Evolutionary conservation across 495 filamentous ascomycete genomes (phyloP), one percentile per base, ranked within the genome.

Genomic region (Aspergillus panamensis): DNA sequence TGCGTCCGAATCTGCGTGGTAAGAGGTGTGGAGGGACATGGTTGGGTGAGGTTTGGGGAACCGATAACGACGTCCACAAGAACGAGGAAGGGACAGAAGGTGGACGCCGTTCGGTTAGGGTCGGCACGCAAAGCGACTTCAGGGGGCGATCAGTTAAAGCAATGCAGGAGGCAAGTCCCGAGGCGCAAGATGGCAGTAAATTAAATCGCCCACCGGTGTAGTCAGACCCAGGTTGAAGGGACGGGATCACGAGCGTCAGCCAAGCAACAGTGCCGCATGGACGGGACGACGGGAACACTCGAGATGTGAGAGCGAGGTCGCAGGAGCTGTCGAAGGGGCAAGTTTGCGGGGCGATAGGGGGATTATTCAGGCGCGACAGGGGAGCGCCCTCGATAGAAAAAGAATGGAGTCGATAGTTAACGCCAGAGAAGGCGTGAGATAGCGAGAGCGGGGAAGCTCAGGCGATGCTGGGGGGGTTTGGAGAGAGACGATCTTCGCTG

Each of bases 1-100:
- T 67, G 91, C 92, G 68, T 96, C 92, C 52, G 87, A 91, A 70
- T 96, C 91, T 65, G 88, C 87, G 69, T 96, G 80, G 59, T 85
- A 84, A 14, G 73, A 75, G 25, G 81, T 73, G 49, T 76, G 78
- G 62, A 81, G 79, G 32, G 78, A 75, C 78, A 82, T 81, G 61
- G 32, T 58, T 60, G 37, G 4, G 29, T 6, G 45, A 43, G 5
- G 49, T 8, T 45, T 16, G 47, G 49, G 42, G 51, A 40, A 48
- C 43, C 50, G 58, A 54, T 37, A 35, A 58, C 57, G 60, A 62
- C 60, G 53, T 53, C 57, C 55, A 51, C 39, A 32, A 37, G 43
- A 35, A 56, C 19, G 50, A 52, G 57, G 44, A 40, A 40, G 59
- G 33, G 54, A 47, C 37, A 29, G 43, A 16, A 31, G 48, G 55